A percentile compares a stretch with the other conserved stretches of the same genome.
Conservation (phyloP, 805 yeast genomes). For the Yarrowia sp. region DNA sequence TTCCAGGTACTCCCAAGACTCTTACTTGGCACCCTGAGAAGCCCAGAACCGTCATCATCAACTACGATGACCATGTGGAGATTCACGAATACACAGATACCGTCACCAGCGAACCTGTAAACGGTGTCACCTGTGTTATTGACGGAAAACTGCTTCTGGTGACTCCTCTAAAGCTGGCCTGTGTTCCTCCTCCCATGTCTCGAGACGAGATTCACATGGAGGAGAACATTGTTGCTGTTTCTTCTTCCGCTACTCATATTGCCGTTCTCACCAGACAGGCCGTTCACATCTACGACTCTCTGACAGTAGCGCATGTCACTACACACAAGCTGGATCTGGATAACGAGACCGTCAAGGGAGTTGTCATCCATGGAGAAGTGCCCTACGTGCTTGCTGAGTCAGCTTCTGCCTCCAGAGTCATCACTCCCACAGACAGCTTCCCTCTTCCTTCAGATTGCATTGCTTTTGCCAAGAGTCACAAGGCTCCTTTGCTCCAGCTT, state of each 20-base stretch:
- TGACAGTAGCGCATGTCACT: background rate
- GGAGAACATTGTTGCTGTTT: constrained; percentile 59
- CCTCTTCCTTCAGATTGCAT: constrained; percentile 11
- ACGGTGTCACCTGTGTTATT: constrained; percentile 74
- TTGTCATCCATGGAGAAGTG: constrained; percentile 52
- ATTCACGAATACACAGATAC: constrained; percentile 65
- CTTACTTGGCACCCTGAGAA: constrained; percentile 86
- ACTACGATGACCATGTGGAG: constrained; percentile 41
- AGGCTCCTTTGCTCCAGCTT: constrained; percentile 7
- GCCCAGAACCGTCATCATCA: constrained; percentile 65
- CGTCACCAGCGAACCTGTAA: constrained; percentile 63
- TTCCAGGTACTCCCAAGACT: constrained; percentile 31
- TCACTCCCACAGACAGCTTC: background rate
- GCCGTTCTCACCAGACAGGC: constrained; percentile 38
- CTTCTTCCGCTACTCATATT: constrained; percentile 49
- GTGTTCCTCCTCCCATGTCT: constrained; percentile 92
- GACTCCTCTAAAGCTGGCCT: constrained; percentile 81
- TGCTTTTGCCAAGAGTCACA: constrained; percentile 16
- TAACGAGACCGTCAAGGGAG: constrained; percentile 26
- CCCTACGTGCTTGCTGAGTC: constrained; percentile 52
- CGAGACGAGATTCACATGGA: constrained; percentile 60
- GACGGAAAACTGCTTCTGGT: constrained; percentile 70
- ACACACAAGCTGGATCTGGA: background rate
- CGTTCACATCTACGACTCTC: background rate
- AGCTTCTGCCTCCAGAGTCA: constrained; percentile 7